phyloP scores from a whole-genome alignment of 164 flowering plant species.

The Umbilicus rupestris region DNA sequence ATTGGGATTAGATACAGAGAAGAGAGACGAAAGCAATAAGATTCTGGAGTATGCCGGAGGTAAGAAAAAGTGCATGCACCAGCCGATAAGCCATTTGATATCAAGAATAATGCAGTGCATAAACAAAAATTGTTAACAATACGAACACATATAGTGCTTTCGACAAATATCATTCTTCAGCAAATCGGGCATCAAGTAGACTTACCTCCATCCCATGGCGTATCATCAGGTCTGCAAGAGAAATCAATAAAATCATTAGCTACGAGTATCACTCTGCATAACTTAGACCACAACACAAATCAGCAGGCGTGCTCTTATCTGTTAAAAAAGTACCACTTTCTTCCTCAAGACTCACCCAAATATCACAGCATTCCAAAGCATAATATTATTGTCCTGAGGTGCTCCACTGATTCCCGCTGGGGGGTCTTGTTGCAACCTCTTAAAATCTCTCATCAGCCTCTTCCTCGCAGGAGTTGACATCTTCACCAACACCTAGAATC shows the following conservation, averaged over 20 bases:
- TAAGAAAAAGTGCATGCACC: not conserved
- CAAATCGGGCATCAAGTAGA: not conserved
- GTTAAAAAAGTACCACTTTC: not conserved
- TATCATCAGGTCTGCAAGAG: slow-evolving; percentile 89
- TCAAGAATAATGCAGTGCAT: not conserved
- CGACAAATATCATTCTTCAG: not conserved
- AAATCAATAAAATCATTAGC: slow-evolving; percentile 10
- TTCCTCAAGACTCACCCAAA: slow-evolving; percentile 46
- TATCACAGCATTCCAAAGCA: slow-evolving; percentile 92
- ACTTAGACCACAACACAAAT: not conserved
- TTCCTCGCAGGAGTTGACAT: slow-evolving; percentile 90
- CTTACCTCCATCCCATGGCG: slow-evolving; percentile 98
- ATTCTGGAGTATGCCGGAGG: too few species aligned
- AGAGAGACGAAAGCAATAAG: too few species aligned
- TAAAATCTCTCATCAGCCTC: slow-evolving; percentile 90
- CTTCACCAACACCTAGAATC: slow-evolving; percentile 12
- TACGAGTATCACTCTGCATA: not conserved
- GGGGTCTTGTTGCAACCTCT: slow-evolving; percentile 89
- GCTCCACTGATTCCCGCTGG: slow-evolving; percentile 94
- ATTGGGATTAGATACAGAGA: too few species aligned
- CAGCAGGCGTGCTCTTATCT: not conserved
- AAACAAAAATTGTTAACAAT: not conserved
- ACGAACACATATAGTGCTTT: not conserved
- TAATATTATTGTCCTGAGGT: slow-evolving; percentile 83
- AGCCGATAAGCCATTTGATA: not conserved